Base-by-base conservation (phyloP, 805 yeast genomes). In the Lipomyces mesembrius region DNA sequence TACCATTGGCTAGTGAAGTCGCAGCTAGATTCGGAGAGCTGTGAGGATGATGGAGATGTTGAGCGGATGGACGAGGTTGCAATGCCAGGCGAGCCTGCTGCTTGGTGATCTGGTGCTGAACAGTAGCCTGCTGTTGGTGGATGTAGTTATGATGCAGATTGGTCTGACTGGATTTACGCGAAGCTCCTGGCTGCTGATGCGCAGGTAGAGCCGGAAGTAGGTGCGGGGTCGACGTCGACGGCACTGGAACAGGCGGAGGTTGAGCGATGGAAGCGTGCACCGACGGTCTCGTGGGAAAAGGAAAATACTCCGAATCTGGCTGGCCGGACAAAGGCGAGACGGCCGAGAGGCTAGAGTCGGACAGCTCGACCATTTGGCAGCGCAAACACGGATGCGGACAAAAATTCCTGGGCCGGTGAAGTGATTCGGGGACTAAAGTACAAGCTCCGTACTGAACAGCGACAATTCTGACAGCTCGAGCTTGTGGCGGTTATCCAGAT, bases 231-330 rank as follows among this genome's bases (percentile, higher is more conserved):
- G 49, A n/a, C 22, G 22, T 17, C 22, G 49, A n/a, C 49, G 49
- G n/a, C 22, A 17, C 22, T 0, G 49, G 20, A 43, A 17, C 49
- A 17, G 9, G 49, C 22, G 49, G 20, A n/a, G n/a, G 12, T 25
- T 52, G 55, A 22, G 55, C 55, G 7, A 11, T 34, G 25, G 39
- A 22, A 22, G 25, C 20, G 34, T 6, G 57, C 22, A 39, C 32
- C 14, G 46, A 49, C 35, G 71, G 71, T 25, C 71, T 57, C 2
- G 64, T n/a, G 53, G 71, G 71, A 46, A 67, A 67, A 32, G 71
- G 71, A 54, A 63, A 67, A 57, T 63, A 67, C 51, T 64, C 68
- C 7, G 62, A 20, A 52, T 52, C 34, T 25, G n/a, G 22, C 14
- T 22, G 32, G 34, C 34, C 34, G 32, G n/a, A 2, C 55, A 29